Evolutionary conservation across 1,284 basidiomycete genomes (phyloP), one percentile per base, ranked within the genome.

Genomic region (Irpex sp.): DNA sequence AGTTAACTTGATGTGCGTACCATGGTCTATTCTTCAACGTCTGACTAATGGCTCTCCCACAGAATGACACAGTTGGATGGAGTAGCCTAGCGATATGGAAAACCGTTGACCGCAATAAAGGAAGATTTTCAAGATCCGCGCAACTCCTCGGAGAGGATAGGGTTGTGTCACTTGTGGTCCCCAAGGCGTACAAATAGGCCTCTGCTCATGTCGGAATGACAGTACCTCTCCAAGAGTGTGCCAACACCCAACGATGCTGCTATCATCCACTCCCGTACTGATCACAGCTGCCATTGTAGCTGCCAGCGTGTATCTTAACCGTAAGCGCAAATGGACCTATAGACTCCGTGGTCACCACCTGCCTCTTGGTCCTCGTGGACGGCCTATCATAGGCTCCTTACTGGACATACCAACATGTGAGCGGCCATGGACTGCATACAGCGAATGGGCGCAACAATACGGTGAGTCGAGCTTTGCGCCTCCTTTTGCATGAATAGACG

Each of bases 381-480:
- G 16, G n/a, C 49, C 49, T 14, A 16, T 52, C 3, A 52, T 52
- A 6, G 49, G 49, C 19, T n/a, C 16, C 19, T 52, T 52, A 28
- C 14, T 52, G 5, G 23, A 28, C 10, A 4, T 51, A 4, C 49
- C 49, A 7, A n/a, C 19, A n/a, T n/a, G n/a, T 5, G 39, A 62
- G 18, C 16, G 10, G 7, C n/a, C 49, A n/a, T 63, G 49, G 49
- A 21, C 10, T 7, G 51, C 18, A 16, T 63, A 60, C 48, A 12
- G 56, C 5, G n/a, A 56, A n/a, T 63, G 61, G 61, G 49, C 61
- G 4, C 47, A 53, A 2, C 16, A 37, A 12, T 65, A 61, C 23
- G 63, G 63, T 66, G 42, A n/a, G 4, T n/a, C n/a, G n/a, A n/a
- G n/a, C n/a, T n/a, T n/a, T n/a, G n/a, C n/a, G n/a, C n/a, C n/a